phyloP scores from a whole-genome alignment of 139 green algal species.

The Desmodesmus armatus region DNA sequence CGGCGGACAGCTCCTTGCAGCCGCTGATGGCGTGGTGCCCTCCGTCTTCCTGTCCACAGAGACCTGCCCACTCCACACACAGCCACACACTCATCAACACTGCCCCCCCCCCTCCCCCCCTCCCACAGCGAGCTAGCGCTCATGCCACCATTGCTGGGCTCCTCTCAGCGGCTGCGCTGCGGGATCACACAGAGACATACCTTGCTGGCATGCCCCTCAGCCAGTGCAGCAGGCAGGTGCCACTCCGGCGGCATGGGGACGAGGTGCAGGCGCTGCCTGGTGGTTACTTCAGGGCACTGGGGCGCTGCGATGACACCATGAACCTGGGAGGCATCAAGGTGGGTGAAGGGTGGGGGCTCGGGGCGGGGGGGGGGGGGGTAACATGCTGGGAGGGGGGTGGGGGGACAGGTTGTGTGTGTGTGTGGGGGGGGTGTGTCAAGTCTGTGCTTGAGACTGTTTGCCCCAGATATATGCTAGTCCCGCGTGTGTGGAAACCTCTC shows the following conservation, averaged over 20 bases:
- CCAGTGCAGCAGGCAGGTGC: too few relatives aligned
- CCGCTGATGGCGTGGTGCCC: background rate
- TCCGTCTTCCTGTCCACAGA: background rate
- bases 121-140: constrained; percentile 81
- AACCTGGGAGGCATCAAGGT: constrained; percentile 97
- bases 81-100: background rate
- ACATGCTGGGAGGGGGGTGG: too few relatives aligned
- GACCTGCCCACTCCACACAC: too few relatives aligned
- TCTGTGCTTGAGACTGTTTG: too few relatives aligned
- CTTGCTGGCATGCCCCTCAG: constrained; percentile 34
- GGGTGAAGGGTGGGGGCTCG: too few relatives aligned
- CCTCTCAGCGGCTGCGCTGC: constrained; percentile 89
- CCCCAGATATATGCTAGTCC: too few relatives aligned
- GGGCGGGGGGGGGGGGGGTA: too few relatives aligned
- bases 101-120: background rate
- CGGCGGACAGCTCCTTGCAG: too few relatives aligned
- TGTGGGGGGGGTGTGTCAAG: too few relatives aligned
- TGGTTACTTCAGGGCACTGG: constrained; percentile 77
- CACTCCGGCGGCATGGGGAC: constrained; percentile 94
- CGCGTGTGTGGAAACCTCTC: too few relatives aligned
- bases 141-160: constrained; percentile 80
- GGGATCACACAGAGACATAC: constrained; percentile 91
- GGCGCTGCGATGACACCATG: constrained; percentile 96
- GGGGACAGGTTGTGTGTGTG: too few relatives aligned
- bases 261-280: constrained; percentile 78